Percentiles rank a stretch among this genome's conserved stretches.
These are phyloP conservation scores for Diplodia intermedia DNA, from an alignment of 2,329 filamentous ascomycete species.

Conservation along the genomic window DNA sequence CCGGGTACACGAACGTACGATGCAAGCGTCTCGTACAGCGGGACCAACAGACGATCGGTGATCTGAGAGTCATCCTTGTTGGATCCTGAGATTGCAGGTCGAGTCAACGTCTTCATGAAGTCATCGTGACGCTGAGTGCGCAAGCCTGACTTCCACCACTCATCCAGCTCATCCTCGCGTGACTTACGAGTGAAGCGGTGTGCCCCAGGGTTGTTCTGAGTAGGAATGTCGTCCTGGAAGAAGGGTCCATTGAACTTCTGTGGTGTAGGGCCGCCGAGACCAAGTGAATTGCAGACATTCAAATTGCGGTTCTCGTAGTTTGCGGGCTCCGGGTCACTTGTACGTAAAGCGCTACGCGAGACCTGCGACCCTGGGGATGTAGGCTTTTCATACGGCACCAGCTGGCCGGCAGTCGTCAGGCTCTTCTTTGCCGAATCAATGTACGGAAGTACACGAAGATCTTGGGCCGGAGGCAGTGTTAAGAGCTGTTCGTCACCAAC, in stretches of 20 bases:
- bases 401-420: background rate
- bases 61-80: conserved; percentile 32
- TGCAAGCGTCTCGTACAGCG: conserved; percentile 52
- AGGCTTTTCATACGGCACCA: conserved; percentile 7
- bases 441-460: background rate
- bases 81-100: conserved; percentile 33
- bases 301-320: conserved; percentile 16
- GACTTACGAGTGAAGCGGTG: conserved; percentile 38
- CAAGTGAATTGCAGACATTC: conserved; percentile 19
- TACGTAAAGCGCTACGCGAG: conserved; percentile 14
- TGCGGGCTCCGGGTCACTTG: conserved; percentile 24
- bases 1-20: conserved; percentile 44
- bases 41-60: conserved; percentile 49
- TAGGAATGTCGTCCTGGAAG: conserved; percentile 45
- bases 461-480: background rate
- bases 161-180: conserved; percentile 47
- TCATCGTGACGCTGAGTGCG: conserved; percentile 35
- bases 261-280: conserved; percentile 38
- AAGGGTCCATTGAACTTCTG: conserved; percentile 49
- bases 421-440: background rate
- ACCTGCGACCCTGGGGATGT: conserved; percentile 16
- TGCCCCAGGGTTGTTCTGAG: conserved; percentile 40
- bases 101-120: conserved; percentile 12
- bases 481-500: background rate
- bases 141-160: conserved; percentile 49